These are phyloP conservation scores for Lasiodiplodia sp. DNA, from an alignment of 2,329 filamentous ascomycete species.

Conservation along the genomic window DNA sequence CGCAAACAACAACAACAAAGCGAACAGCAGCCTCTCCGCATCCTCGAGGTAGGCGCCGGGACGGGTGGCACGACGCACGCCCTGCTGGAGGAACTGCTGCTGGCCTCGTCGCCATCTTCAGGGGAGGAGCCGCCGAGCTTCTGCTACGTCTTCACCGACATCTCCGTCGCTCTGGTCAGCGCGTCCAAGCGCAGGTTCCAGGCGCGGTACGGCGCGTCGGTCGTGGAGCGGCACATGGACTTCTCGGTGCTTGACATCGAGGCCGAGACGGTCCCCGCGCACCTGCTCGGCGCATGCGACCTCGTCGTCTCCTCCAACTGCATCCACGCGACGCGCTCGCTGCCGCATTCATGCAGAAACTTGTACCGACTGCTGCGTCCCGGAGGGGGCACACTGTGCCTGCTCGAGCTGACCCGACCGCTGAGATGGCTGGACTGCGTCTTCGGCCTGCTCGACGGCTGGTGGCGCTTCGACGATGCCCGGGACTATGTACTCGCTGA, in stretches of 20 bases:
- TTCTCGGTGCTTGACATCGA: conserved; percentile 46
- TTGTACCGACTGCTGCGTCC: conserved; percentile 38
- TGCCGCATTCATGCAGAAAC: conserved; percentile 33
- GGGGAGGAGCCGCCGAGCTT: conserved; percentile 37
- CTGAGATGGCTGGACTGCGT: conserved; percentile 46
- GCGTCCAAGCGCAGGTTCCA: conserved; percentile 43
- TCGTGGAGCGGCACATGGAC: conserved; percentile 37
- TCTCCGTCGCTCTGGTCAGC: conserved; percentile 45
- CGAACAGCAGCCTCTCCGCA: neutral
- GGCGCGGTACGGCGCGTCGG: conserved; percentile 30
- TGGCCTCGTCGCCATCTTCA: neutral
- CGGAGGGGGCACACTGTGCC: conserved; percentile 38
- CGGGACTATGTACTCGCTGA: too few species aligned
- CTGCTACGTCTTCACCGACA: conserved; percentile 51
- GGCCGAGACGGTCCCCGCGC: conserved; percentile 33
- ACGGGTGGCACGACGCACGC: conserved; percentile 36
- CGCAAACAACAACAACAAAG: too few species aligned
- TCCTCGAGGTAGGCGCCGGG: conserved; percentile 31
- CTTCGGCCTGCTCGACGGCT: conserved; percentile 50
- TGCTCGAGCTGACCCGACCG: conserved; percentile 43
- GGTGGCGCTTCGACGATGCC: conserved; percentile 49
- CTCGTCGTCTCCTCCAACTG: conserved; percentile 43
- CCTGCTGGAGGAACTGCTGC: conserved; percentile 39
- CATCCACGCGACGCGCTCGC: conserved; percentile 43
- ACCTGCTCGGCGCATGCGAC: conserved; percentile 35